Conservation (phyloP, 768 basidiomycete genomes). For the Boletus tomentosulus region DNA sequence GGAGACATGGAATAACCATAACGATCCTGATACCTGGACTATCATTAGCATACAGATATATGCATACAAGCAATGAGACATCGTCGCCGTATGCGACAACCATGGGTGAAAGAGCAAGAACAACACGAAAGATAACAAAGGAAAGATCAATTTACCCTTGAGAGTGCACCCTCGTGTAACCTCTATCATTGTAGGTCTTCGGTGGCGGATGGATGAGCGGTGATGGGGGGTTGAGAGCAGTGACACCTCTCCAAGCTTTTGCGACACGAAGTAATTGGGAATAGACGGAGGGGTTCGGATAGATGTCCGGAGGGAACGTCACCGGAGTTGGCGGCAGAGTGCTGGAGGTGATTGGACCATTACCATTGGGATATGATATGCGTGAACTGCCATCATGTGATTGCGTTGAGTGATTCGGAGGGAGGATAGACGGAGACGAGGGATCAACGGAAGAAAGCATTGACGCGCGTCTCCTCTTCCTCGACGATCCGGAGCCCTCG, state of each 20-base stretch:
- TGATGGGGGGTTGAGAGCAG: conserved; percentile 42
- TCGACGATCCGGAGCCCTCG: conserved; percentile 30
- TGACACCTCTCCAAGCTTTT: conserved; percentile 62
- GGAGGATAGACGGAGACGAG: conserved; percentile 15
- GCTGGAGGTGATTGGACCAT: not conserved
- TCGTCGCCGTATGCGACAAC: conserved; percentile 15
- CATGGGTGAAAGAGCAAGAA: not conserved
- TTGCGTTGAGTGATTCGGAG: conserved; percentile 11
- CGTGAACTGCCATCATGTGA: conserved; percentile 16
- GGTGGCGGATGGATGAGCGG: conserved; percentile 18
- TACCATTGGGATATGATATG: conserved; percentile 12
- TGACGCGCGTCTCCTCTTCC: conserved; percentile 38
- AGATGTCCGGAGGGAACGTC: conserved; percentile 32
- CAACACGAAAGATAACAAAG: not conserved
- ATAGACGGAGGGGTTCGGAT: conserved; percentile 36
- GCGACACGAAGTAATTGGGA: conserved; percentile 55
- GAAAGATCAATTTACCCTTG: conserved; percentile 24
- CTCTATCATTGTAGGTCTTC: conserved; percentile 20
- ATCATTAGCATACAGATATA: conserved; percentile 15
- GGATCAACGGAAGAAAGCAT: conserved; percentile 28
- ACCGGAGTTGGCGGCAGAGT: conserved; percentile 31
- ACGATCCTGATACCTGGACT: conserved; percentile 24
- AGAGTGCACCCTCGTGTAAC: conserved; percentile 20
- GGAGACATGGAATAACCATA: conserved; percentile 28
- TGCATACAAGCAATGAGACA: conserved; percentile 9